Evolutionary conservation across 1,284 basidiomycete species (phyloP).

Genomic region (Puccinia hordei): DNA sequence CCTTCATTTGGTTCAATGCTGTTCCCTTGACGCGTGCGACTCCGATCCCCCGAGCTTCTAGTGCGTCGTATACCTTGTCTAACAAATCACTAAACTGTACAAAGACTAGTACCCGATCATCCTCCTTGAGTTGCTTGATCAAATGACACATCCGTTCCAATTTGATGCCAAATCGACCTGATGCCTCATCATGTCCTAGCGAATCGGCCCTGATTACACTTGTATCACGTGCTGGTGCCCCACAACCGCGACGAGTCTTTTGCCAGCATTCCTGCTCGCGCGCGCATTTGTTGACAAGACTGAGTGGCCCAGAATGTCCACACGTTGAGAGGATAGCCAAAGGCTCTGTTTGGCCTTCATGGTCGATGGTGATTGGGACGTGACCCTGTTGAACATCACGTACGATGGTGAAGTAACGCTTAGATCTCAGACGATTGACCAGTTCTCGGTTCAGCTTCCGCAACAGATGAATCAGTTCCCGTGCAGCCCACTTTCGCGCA

Average conservation of each 20-base stretch:
- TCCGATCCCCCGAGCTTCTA: conserved; percentile 71
- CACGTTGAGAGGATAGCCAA: conserved; percentile 84
- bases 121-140: conserved; percentile 74
- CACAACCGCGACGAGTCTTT: conserved; percentile 66
- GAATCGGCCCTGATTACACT: conserved; percentile 81
- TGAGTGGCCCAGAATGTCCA: conserved; percentile 78
- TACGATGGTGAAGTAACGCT: conserved; percentile 85
- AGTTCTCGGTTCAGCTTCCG: conserved; percentile 81
- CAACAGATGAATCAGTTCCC: conserved; percentile 81
- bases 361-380: conserved; percentile 55
- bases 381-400: conserved; percentile 73
- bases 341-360: conserved; percentile 67
- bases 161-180: conserved; percentile 82
- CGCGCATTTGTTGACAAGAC: conserved; percentile 72
- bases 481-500: conserved; percentile 75
- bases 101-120: conserved; percentile 84
- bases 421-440: conserved; percentile 79
- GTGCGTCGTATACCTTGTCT: conserved; percentile 81
- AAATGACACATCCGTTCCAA: conserved; percentile 79
- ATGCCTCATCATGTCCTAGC: conserved; percentile 79
- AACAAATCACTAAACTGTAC: conserved; percentile 91
- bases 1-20: conserved; percentile 66
- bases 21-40: conserved; percentile 81
- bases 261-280: conserved; percentile 79
- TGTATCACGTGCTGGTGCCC: conserved; percentile 70